Percentiles rank a stretch among this genome's conserved stretches.
Evolutionary conservation across 2,329 filamentous ascomycete species (phyloP).

Genomic region (Aspergillus pseudonomiae): DNA sequence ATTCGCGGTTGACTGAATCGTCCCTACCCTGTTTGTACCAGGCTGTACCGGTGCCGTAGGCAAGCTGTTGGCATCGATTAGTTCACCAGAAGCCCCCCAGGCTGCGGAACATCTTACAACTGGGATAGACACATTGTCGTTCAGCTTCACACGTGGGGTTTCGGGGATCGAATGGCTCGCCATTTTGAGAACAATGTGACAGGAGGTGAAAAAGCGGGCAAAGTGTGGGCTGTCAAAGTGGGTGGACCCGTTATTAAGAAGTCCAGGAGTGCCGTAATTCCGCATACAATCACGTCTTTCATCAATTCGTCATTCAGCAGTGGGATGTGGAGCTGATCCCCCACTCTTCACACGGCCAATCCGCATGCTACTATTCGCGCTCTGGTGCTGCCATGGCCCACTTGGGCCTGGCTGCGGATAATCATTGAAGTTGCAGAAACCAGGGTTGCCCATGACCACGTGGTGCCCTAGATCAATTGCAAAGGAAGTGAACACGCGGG

Average conservation of each 20-base stretch:
- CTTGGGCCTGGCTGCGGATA: background rate
- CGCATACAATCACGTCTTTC: background rate
- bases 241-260: background rate
- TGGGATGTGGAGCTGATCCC: background rate
- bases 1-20: slow-evolving; percentile 53
- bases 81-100: slow-evolving; percentile 4
- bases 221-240: background rate
- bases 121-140: slow-evolving; percentile 59
- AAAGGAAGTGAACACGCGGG: too few relatives aligned
- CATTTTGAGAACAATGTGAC: background rate
- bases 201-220: background rate
- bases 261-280: background rate
- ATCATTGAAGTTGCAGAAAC: background rate
- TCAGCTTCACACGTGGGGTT: slow-evolving; percentile 50
- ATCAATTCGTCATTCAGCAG: background rate
- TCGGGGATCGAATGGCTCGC: background rate
- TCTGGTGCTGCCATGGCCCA: background rate
- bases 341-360: background rate
- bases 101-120: slow-evolving; percentile 45
- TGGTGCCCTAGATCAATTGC: too few relatives aligned
- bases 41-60: slow-evolving; percentile 65
- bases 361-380: background rate
- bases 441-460: background rate
- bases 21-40: slow-evolving; percentile 61
- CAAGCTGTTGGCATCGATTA: slow-evolving; percentile 49